Conservation (phyloP, 768 basidiomycete species). For the Gymnopilus dilepis region DNA sequence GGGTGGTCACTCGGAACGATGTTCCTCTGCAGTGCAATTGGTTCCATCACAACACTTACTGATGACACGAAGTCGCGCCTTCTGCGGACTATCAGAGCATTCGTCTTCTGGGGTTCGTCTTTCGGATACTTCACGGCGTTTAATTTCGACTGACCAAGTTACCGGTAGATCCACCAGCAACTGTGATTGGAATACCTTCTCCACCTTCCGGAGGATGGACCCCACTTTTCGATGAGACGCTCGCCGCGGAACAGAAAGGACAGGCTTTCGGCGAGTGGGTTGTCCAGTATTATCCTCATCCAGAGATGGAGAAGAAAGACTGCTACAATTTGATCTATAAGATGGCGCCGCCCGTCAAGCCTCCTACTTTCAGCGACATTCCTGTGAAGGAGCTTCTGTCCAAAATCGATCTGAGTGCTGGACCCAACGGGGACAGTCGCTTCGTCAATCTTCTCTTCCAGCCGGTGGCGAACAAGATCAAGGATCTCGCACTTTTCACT, state of each 20-base stretch:
- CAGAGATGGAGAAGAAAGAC: slow-evolving; percentile 18
- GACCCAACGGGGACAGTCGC: slow-evolving; percentile 10
- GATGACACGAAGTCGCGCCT: slow-evolving; percentile 21
- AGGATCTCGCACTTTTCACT: slow-evolving; percentile 14
- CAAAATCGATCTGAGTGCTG: slow-evolving; percentile 20
- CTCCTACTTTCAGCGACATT: slow-evolving; percentile 8
- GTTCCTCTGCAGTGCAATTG: slow-evolving; percentile 30
- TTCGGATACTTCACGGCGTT: background rate
- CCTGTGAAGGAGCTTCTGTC: slow-evolving; percentile 12
- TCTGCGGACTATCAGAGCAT: slow-evolving; percentile 3
- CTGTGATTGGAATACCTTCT: slow-evolving; percentile 22
- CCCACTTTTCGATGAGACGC: slow-evolving; percentile 29
- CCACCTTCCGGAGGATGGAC: slow-evolving; percentile 24
- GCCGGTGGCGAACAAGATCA: background rate
- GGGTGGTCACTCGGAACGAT: slow-evolving; percentile 38
- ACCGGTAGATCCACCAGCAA: slow-evolving; percentile 28
- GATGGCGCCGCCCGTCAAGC: slow-evolving; percentile 7
- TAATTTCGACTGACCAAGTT: background rate
- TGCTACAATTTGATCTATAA: slow-evolving; percentile 22
- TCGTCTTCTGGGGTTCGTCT: slow-evolving; percentile 24
- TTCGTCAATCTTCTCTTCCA: slow-evolving; percentile 11
- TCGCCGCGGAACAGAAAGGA: slow-evolving; percentile 23
- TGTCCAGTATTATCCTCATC: slow-evolving; percentile 20
- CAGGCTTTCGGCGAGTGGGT: slow-evolving; percentile 31
- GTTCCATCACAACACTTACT: slow-evolving; percentile 25